phyloP scores from a whole-genome alignment of 495 filamentous ascomycete species.

The Hypoxylon perforatum region DNA sequence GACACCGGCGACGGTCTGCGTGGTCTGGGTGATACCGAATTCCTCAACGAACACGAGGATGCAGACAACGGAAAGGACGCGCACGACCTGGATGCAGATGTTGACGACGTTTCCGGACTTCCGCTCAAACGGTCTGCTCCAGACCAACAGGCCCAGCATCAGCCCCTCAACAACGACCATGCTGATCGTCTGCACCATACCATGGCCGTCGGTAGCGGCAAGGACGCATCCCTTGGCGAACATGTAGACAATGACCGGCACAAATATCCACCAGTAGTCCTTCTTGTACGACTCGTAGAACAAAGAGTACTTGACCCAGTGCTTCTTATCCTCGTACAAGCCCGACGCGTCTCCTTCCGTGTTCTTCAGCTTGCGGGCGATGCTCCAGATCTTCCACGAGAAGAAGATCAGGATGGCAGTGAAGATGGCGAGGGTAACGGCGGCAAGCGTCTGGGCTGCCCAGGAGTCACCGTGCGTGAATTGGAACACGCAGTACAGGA shows the following conservation, averaged over 20 bases:
- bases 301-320: conserved; percentile 93
- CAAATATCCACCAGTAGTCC: conserved; percentile 96
- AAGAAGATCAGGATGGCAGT: conserved; percentile 83
- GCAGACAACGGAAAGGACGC: conserved; percentile 89
- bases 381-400: conserved; percentile 80
- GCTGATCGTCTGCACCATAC: conserved; percentile 79
- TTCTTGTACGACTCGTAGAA: conserved; percentile 97
- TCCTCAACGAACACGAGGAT: conserved; percentile 95
- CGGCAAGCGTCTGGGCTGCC: conserved; percentile 89
- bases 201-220: conserved; percentile 87
- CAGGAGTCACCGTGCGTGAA: conserved; percentile 95
- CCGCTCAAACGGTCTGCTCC: conserved; percentile 86
- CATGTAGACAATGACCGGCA: conserved; percentile 91
- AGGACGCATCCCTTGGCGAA: conserved; percentile 90
- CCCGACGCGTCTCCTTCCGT: conserved; percentile 76
- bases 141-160: conserved; percentile 76
- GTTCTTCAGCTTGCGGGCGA: conserved; percentile 78
- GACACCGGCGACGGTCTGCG: conserved; percentile 91
- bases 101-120: conserved; percentile 93
- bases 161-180: conserved; percentile 84
- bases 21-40: conserved; percentile 88
- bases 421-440: conserved; percentile 80
- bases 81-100: conserved; percentile 90
- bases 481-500: conserved; percentile 95
- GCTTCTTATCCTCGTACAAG: conserved; percentile 88